Evolutionary conservation across 1,139 yeast genomes (phyloP).

Genomic region (Geotrichum europaeum): DNA sequence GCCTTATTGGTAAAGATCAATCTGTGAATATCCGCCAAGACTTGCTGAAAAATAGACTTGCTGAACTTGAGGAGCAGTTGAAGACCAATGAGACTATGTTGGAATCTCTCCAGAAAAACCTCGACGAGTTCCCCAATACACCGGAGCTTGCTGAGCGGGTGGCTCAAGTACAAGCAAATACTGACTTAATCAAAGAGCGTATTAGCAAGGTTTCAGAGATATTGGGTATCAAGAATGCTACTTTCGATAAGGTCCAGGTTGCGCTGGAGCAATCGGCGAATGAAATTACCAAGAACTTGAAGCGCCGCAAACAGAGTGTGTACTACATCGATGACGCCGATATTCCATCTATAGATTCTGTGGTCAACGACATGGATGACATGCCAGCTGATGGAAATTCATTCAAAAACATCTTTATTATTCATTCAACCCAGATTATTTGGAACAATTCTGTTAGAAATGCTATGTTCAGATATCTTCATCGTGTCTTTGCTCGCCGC

Average conservation of each 20-base stretch:
- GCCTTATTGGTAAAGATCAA: conserved; percentile 48
- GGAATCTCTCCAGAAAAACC: conserved; percentile 32
- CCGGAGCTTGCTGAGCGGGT: conserved; percentile 26
- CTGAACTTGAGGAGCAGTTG: conserved; percentile 44
- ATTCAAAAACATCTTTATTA: conserved; percentile 70
- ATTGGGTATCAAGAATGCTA: conserved; percentile 1
- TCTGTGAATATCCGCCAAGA: conserved; percentile 32
- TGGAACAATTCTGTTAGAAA: conserved; percentile 73
- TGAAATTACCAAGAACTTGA: conserved; percentile 15
- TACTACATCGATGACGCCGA: conserved; percentile 7
- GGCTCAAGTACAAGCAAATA: conserved; percentile 32
- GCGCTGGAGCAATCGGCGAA: conserved; percentile 13
- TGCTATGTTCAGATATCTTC: conserved; percentile 55
- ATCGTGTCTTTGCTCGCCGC: conserved; percentile 51
- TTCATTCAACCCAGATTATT: conserved; percentile 69
- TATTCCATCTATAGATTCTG: conserved; percentile 7
- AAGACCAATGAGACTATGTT: conserved; percentile 35
- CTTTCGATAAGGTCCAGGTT: conserved; percentile 10
- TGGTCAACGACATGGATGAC: conserved; percentile 26
- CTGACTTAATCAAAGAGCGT: conserved; percentile 37
- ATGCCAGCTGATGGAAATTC: conserved; percentile 29
- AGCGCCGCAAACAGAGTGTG: conserved; percentile 14
- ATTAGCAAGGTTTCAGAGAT: conserved; percentile 10
- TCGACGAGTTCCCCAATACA: conserved; percentile 26
- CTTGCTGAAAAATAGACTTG: conserved; percentile 30